phyloP scores from a whole-genome alignment of 2,329 filamentous ascomycete species.

The Magnaporthiopsis incrustans region DNA sequence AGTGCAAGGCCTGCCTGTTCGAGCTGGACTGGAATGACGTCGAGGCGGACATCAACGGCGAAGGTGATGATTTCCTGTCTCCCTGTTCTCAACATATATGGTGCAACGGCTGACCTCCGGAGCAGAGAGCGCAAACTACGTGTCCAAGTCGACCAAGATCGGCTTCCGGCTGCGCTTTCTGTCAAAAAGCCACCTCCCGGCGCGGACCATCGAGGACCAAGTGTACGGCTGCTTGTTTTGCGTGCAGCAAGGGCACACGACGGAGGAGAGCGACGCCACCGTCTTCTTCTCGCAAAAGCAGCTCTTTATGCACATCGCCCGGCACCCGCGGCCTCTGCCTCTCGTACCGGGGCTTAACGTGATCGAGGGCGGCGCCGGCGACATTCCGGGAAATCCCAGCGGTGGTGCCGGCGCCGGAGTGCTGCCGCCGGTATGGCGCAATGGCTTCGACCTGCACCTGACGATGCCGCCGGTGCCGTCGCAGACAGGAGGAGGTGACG shows the following conservation, averaged over 20 bases:
- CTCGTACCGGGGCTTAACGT: conserved; percentile 39
- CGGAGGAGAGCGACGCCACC: conserved; percentile 46
- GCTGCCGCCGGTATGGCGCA: conserved; percentile 29
- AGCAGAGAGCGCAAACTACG: conserved; percentile 35
- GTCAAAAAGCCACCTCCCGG: conserved; percentile 45
- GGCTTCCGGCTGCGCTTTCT: conserved; percentile 46
- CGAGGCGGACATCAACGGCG: conserved; percentile 41
- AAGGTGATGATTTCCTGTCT: conserved; percentile 27
- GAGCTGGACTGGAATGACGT: conserved; percentile 45
- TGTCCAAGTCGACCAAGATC: conserved; percentile 30
- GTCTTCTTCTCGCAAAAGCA: conserved; percentile 47
- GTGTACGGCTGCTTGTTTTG: conserved; percentile 50
- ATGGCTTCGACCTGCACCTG: conserved; percentile 48
- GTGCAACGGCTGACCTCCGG: conserved; percentile 13
- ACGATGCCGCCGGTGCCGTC: conserved; percentile 30
- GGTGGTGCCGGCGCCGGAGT: conserved; percentile 14
- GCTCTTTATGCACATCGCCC: conserved; percentile 44
- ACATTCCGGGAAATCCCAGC: not conserved
- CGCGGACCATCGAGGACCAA: conserved; percentile 41
- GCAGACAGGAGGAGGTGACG: conserved; percentile 14
- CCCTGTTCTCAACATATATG: not conserved
- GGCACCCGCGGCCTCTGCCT: conserved; percentile 46
- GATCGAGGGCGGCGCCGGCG: conserved; percentile 27
- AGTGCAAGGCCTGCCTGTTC: conserved; percentile 44
- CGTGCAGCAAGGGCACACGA: conserved; percentile 37